Conservation (phyloP, 2,329 filamentous ascomycete genomes). For the Lecanicillium sp. region DNA sequence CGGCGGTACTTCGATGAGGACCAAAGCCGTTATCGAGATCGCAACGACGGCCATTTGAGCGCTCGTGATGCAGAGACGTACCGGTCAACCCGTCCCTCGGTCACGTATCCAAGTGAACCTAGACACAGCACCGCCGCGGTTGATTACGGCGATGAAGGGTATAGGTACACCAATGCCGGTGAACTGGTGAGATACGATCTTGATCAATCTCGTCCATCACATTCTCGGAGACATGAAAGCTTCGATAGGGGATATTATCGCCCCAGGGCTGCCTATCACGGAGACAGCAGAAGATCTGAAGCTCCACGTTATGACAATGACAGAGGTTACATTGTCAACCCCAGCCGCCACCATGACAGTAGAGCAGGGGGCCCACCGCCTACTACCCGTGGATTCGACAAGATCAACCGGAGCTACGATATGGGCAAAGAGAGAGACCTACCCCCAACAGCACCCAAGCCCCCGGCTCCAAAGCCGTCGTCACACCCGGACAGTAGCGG, state of each 20-base stretch:
- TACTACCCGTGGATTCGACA: constrained; percentile 63
- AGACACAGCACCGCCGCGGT: constrained; percentile 35
- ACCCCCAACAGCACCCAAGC: constrained; percentile 32
- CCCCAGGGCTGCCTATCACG: constrained; percentile 44
- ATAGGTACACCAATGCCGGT: constrained; percentile 56
- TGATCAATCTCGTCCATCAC: constrained; percentile 38
- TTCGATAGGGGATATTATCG: constrained; percentile 47
- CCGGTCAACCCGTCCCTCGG: constrained; percentile 37
- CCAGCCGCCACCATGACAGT: constrained; percentile 28
- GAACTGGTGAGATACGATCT: constrained; percentile 56
- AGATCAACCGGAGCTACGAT: constrained; percentile 50
- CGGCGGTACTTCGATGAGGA: constrained; percentile 45
- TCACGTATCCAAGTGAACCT: constrained; percentile 35
- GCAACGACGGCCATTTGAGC: constrained; percentile 34
- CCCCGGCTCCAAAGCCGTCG: constrained; percentile 23
- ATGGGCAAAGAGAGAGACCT: constrained; percentile 23
- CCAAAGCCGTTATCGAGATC: constrained; percentile 40
- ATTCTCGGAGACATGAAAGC: constrained; percentile 43
- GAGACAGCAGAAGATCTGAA: constrained; percentile 28
- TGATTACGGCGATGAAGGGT: constrained; percentile 52
- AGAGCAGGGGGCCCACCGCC: constrained; percentile 52
- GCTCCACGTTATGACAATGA: neutral
- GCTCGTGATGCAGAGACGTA: constrained; percentile 36
- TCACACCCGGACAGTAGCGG: constrained; percentile 13
- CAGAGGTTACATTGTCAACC: constrained; percentile 25